A percentile compares a stretch with the other conserved stretches of the same genome.
These are phyloP conservation scores for Marsdenia floribunda DNA, from an alignment of 257 asterid species.

Conservation along the genomic window DNA sequence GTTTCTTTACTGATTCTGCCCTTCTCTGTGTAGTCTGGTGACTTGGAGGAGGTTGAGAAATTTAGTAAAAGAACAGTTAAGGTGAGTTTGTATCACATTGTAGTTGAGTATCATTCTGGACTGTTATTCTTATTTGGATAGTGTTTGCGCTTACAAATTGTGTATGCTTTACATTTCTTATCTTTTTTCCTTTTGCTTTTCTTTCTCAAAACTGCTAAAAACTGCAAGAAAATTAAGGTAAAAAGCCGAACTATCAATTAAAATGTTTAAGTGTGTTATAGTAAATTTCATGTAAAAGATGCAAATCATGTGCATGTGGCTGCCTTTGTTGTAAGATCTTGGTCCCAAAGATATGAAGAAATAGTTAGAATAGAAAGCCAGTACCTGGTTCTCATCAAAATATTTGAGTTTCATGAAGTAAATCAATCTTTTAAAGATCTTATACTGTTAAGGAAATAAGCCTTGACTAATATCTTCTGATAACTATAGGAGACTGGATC, in stretches of 20 bases:
- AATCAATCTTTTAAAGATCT: not conserved
- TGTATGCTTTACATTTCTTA: not conserved
- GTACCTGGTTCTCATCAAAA: not conserved
- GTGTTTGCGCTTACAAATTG: not conserved
- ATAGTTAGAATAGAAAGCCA: not conserved
- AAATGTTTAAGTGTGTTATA: not conserved
- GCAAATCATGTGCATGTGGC: not conserved
- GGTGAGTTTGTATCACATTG: constrained; percentile 35
- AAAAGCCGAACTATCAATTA: too few species aligned
- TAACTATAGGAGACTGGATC: not conserved
- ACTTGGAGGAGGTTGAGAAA: constrained; percentile 89
- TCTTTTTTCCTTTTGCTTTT: not conserved
- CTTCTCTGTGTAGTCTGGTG: constrained; percentile 50
- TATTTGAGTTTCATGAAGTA: not conserved
- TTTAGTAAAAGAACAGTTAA: constrained; percentile 96
- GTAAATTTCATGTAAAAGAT: not conserved
- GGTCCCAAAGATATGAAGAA: not conserved
- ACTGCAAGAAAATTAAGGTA: not conserved
- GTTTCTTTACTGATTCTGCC: constrained; percentile 3
- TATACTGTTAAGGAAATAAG: not conserved
- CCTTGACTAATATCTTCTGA: not conserved
- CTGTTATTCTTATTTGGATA: not conserved
- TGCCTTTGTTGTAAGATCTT: not conserved
- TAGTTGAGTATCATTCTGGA: not conserved
- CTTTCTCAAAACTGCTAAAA: not conserved